Evolutionary conservation across 1,284 basidiomycete species (phyloP), one percentile per base, ranked within the genome.

Genomic region (Thecaphora thlaspeos): DNA sequence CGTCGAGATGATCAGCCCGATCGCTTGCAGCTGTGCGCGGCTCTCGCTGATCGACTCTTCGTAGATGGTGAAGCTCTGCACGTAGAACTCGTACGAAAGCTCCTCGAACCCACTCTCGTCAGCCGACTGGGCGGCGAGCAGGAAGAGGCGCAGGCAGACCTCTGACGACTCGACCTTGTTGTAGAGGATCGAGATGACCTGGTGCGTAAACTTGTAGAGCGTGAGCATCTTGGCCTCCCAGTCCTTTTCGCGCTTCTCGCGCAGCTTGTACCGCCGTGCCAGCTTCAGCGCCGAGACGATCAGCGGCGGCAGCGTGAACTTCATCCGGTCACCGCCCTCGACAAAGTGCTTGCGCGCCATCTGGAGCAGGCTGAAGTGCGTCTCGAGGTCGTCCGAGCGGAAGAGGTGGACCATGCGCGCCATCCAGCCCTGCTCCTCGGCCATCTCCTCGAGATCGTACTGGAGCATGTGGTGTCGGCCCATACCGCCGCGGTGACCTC

Each of bases 361-460:
- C 38, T 75, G 66, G 0, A 77, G 60, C 55, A 77, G 51, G 46
- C 61, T 65, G 45, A 77, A 71, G 43, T 77, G 74, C 41, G 65
- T 65, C 48, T 75, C 71, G 36, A 73, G 57, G 41, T 73, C 64
- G 15, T 72, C 61, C 1, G 73, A 55, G 12, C 63, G 70, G 63
- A 77, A 75, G 32, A 76, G 70, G 46, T 77, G 75, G 37, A 75
- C 69, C 55, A 76, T 57, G 15, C 75, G 48, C 15, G 75, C 75
- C 14, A 77, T 64, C 67, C 68, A 66, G 4, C 75, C 75, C 40
- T 77, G 75, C 54, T 75, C 69, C 44, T 75, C 74, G 18, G 63
- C 66, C 56, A 76, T 60, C 56, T 76, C 75, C 43, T 77, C 74
- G 48, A 70, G 48, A 28, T 68, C 71, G 54, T 65, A 64, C 43